A percentile compares a stretch with the other conserved stretches of the same genome.
Evolutionary conservation across 75 land plant species (phyloP).

Genomic region (Sequoia sempervirens): DNA sequence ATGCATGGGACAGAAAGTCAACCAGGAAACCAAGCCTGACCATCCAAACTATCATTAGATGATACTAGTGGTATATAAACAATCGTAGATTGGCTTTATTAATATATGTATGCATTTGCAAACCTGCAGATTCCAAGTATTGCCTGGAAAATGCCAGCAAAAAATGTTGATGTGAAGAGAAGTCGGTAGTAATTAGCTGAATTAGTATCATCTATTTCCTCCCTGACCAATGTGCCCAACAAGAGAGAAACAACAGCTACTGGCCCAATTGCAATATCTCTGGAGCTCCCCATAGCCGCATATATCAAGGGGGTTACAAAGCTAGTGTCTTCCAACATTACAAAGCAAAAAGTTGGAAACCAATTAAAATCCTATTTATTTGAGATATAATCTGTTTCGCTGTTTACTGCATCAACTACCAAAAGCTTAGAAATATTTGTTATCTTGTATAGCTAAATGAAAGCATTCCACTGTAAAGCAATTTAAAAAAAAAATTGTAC

Average conservation of each 20-base stretch:
- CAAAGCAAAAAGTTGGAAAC: background rate
- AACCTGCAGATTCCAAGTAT: conserved; percentile 71
- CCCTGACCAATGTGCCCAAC: conserved; percentile 38
- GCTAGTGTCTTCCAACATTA: conserved; percentile 54
- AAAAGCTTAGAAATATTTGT: background rate
- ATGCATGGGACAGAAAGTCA: conserved; percentile 24
- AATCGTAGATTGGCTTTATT: background rate
- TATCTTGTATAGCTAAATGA: background rate
- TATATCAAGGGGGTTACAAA: conserved; percentile 78
- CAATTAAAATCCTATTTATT: background rate
- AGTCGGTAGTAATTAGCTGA: conserved; percentile 39
- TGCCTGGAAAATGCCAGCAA: conserved; percentile 70
- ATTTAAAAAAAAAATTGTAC: no score
- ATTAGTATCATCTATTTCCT: conserved; percentile 35
- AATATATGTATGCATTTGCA: conserved; percentile 7
- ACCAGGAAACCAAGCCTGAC: conserved; percentile 35
- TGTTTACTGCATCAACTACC: background rate
- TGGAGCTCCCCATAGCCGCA: conserved; percentile 77
- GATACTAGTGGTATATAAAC: background rate
- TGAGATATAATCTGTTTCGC: background rate
- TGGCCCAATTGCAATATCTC: conserved; percentile 80
- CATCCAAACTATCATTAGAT: background rate
- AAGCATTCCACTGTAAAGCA: background rate
- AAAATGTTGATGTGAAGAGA: conserved; percentile 74
- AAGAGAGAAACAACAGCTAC: conserved; percentile 78